Percentiles rank a stretch among this genome's conserved stretches.
Conservation (phyloP, 2,329 filamentous ascomycete genomes). For the Colletotrichum spaethianum region DNA sequence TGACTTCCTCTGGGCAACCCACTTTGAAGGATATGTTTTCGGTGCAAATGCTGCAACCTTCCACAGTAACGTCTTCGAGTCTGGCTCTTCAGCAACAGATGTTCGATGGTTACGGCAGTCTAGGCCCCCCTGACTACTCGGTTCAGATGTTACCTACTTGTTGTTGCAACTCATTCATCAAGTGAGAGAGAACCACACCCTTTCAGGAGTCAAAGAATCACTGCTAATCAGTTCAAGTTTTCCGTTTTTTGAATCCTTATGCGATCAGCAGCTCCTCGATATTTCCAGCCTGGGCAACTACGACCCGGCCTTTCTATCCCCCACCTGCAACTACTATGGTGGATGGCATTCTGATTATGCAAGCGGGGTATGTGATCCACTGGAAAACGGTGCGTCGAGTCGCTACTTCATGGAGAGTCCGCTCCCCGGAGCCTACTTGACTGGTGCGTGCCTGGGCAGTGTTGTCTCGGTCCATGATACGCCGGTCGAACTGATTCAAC, state of each 20-base stretch:
- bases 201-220: neutral
- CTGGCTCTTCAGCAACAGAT: constrained; percentile 20
- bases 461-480: neutral
- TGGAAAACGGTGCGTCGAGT: neutral
- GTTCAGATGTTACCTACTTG: neutral
- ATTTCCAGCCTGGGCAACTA: neutral
- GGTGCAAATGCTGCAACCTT: neutral
- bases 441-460: neutral
- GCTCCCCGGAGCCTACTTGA: neutral
- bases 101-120: neutral
- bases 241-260: neutral
- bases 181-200: neutral
- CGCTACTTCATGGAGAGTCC: neutral
- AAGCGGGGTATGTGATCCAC: neutral
- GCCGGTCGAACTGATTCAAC: neutral
- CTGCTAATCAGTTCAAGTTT: neutral
- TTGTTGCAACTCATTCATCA: neutral
- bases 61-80: neutral
- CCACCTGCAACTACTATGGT: neutral
- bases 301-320: neutral
- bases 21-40: constrained; percentile 5
- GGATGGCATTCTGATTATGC: neutral
- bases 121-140: neutral
- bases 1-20: constrained; percentile 12
- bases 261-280: neutral